These are phyloP conservation scores for Actinidia chinensis DNA, from an alignment of 179 eudicot genomes.

Conservation along the genomic window DNA sequence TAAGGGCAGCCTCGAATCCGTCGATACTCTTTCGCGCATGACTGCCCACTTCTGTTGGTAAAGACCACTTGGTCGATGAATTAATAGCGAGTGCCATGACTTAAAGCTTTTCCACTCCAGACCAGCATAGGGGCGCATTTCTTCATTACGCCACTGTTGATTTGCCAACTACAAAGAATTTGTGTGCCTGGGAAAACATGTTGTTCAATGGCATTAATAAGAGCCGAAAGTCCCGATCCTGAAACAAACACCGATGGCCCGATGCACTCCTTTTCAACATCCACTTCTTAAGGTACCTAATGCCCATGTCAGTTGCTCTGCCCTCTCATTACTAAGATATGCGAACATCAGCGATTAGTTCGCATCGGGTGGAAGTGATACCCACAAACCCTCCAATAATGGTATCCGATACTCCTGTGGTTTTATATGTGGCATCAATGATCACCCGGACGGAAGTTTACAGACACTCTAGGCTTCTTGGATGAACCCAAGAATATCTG, in stretches of 20 bases:
- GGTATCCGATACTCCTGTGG: constrained; percentile 11
- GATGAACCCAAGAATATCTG: neutral
- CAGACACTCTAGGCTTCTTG: too few relatives aligned
- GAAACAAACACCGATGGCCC: constrained; percentile 11
- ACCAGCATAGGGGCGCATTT: too few relatives aligned
- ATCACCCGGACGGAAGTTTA: constrained; percentile 1
- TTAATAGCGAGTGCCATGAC: too few relatives aligned
- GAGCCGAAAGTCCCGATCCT: constrained; percentile 9
- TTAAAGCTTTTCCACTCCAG: too few relatives aligned
- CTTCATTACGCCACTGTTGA: too few relatives aligned
- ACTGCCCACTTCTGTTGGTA: constrained; percentile 9
- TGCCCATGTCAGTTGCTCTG: neutral
- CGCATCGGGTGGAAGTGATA: too few relatives aligned
- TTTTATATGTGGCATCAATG: constrained; percentile 7
- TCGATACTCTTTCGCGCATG: constrained; percentile 6
- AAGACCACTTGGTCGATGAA: too few relatives aligned
- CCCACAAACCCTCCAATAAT: constrained; percentile 11
- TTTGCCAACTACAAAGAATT: too few relatives aligned
- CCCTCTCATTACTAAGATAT: constrained; percentile 9
- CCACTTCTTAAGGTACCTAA: constrained; percentile 13
- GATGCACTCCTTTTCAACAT: neutral
- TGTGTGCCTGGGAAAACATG: too few relatives aligned
- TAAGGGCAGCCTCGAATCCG: neutral
- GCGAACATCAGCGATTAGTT: neutral
- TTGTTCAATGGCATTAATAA: neutral